Percentiles rank a stretch among this genome's conserved stretches.
Conservation (phyloP, 768 basidiomycete species). For the Boletus fagicola region DNA sequence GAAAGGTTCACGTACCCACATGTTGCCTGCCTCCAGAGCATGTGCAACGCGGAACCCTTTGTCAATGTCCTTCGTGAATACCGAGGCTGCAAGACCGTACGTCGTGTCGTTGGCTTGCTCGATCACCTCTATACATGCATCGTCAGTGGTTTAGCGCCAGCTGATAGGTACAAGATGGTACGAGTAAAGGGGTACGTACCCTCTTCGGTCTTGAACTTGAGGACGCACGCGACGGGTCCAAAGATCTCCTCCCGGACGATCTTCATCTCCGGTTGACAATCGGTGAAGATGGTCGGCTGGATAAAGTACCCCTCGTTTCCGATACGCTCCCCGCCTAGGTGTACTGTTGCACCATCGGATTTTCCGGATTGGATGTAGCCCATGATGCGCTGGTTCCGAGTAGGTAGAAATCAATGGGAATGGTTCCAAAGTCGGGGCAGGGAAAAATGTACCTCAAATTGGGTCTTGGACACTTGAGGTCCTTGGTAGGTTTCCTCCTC, state of each 20-base stretch:
- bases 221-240: constrained; percentile 10
- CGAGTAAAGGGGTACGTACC: not conserved
- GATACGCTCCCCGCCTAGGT: constrained; percentile 1
- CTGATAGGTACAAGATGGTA: not conserved
- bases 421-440: too few relatives aligned
- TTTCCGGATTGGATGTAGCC: constrained; percentile 13
- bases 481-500: constrained; percentile 8
- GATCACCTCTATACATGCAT: constrained; percentile 4
- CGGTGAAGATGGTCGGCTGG: constrained; percentile 13
- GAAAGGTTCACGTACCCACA: constrained; percentile 51
- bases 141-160: not conserved
- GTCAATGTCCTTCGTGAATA: constrained; percentile 26
- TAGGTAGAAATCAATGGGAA: not conserved
- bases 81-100: constrained; percentile 10
- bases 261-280: constrained; percentile 9
- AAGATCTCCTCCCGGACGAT: constrained; percentile 14
- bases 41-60: constrained; percentile 42
- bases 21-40: constrained; percentile 49
- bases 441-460: constrained; percentile 2
- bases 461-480: constrained; percentile 11
- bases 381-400: constrained; percentile 7
- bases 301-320: constrained; percentile 12
- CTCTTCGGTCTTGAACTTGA: constrained; percentile 9
- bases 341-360: constrained; percentile 1
- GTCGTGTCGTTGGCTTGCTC: constrained; percentile 12